phyloP scores from a whole-genome alignment of 352 stramenopile species.

The Phytopythium chamaehyphon region DNA sequence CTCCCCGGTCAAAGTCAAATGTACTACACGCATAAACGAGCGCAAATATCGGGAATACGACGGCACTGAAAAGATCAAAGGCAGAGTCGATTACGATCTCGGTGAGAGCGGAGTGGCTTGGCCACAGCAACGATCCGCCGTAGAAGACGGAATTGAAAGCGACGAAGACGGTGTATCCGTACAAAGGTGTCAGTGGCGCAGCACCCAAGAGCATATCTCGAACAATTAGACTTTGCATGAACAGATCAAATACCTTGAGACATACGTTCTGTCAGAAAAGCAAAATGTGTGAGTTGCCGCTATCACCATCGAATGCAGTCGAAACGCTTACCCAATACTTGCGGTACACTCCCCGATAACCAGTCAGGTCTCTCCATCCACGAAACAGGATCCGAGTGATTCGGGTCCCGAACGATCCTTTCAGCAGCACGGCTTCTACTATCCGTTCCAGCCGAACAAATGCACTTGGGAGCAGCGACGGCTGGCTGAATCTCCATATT shows the following conservation, averaged over 20 bases:
- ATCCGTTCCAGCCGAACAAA: too few relatives aligned
- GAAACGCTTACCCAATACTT: constrained; percentile 30
- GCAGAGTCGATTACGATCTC: constrained; percentile 34
- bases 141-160: constrained; percentile 21
- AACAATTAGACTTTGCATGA: constrained; percentile 23
- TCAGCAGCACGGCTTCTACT: too few relatives aligned
- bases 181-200: constrained; percentile 15
- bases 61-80: constrained; percentile 28
- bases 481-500: constrained; percentile 8
- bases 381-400: not conserved
- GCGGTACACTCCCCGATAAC: constrained; percentile 19
- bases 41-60: constrained; percentile 22
- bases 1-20: constrained; percentile 24
- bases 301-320: too few relatives aligned
- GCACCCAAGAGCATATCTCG: constrained; percentile 21
- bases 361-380: constrained; percentile 21
- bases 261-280: constrained; percentile 29
- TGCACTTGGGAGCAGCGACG: too few relatives aligned
- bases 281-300: too few relatives aligned
- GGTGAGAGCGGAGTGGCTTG: constrained; percentile 17
- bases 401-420: too few relatives aligned
- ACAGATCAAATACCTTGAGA: constrained; percentile 28
- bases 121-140: constrained; percentile 14
- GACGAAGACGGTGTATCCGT: constrained; percentile 16
- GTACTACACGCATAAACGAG: constrained; percentile 17